Percentiles rank a stretch among this genome's conserved stretches.
Evolutionary conservation across 495 filamentous ascomycete species (phyloP).

Genomic region (Penicillium cataractarum): DNA sequence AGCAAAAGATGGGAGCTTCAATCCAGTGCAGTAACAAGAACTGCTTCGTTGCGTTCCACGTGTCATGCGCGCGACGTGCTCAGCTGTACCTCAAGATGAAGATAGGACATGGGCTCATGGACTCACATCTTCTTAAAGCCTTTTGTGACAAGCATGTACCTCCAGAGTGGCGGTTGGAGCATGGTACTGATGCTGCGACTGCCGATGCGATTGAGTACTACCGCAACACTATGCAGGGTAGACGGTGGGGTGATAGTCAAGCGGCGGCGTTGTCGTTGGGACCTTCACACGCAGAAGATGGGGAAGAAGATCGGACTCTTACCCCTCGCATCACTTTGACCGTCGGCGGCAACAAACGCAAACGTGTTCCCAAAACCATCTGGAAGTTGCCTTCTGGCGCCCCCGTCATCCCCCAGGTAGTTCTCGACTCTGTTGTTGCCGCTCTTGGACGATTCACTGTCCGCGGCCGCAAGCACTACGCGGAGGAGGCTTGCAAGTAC

Average conservation of each 20-base stretch:
- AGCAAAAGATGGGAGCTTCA: constrained; percentile 95
- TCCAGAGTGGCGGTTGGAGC: constrained; percentile 82
- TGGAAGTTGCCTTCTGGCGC: constrained; percentile 97
- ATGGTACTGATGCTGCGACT: constrained; percentile 71
- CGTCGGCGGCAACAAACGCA: constrained; percentile 76
- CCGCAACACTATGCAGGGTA: constrained; percentile 78
- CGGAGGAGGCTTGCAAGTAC: constrained; percentile 90
- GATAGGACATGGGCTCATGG: constrained; percentile 82
- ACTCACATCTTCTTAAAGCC: constrained; percentile 88
- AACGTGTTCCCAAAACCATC: constrained; percentile 68
- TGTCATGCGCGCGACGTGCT: constrained; percentile 89
- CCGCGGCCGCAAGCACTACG: constrained; percentile 85
- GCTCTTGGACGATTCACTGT: constrained; percentile 80
- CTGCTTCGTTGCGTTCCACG: constrained; percentile 98
- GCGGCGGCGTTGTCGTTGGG: constrained; percentile 80
- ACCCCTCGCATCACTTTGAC: constrained; percentile 59
- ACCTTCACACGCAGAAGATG: constrained; percentile 56
- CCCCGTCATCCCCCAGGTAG: constrained; percentile 85
- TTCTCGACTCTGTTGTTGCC: constrained; percentile 78
- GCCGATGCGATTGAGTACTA: constrained; percentile 80
- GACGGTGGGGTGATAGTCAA: constrained; percentile 89
- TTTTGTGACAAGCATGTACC: constrained; percentile 97
- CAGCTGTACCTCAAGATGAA: constrained; percentile 97
- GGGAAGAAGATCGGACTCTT: constrained; percentile 38
- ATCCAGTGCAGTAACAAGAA: constrained; percentile 98